Base-by-base conservation (phyloP, 345 rosid genomes). In the Schrenkiella parvula region DNA sequence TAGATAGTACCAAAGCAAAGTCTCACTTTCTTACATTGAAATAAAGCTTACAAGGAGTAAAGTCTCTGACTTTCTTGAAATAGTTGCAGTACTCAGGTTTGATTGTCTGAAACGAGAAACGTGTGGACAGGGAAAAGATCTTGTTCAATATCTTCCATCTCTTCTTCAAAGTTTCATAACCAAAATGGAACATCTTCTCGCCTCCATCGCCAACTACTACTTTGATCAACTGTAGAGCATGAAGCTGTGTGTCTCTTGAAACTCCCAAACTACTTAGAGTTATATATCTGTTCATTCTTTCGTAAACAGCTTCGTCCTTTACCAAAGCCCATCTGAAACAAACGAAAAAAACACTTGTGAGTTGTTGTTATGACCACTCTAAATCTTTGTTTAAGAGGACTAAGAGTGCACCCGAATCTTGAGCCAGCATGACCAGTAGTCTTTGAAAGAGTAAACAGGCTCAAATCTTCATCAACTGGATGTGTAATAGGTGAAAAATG, bases 361-460 rank as follows among this genome's bases (percentile, higher is more conserved):
- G 44, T 21, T 29, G 6, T 25, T 64, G 5, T 34, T 64, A 6
- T 15, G 6, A 54, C 59, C 14, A 0, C 5, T 11, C 14, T 22
- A 54, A n/a, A 29, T 29, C 17, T 26, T 14, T 52, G 8, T n/a
- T 22, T 22, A 10, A 11, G 54, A 48, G 29, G 25, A 22, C 54
- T 22, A 47, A 4, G 23, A 19, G 4, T 4, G 28, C 14, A 44
- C 78, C 78, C 72, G 21, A 89, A 87, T 82, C 93, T 71, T 1
- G 85, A 55, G 38, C 96, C 93, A 3, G 91, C 96, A 77, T 89
- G 95, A 39, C 97, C 97, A 13, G 95, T 91, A 44, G 83, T 77
- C 82, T 89, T 91, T 6, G 95, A 88, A 18, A 88, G 81, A 18
- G 89, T 76, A 51, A 91, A 91, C 10, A 85, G 14, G 79, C 77